Base-by-base conservation (phyloP, 2,329 filamentous ascomycete genomes). In the Pestalotiopsis sp. region DNA sequence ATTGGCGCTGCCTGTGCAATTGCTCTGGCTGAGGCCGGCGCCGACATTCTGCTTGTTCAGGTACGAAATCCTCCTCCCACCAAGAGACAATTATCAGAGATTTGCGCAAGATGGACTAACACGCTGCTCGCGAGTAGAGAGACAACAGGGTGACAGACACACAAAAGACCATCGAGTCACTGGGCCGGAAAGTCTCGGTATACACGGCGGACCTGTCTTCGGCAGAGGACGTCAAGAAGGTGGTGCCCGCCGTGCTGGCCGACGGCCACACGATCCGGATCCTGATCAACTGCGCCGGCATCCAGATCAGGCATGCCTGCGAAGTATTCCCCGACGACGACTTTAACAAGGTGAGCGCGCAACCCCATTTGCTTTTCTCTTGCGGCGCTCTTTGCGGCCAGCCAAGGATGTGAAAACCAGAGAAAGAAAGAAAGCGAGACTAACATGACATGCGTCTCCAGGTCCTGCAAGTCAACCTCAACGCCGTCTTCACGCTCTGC, bases 271-370 rank as follows among this genome's bases (percentile, higher is more conserved):
- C 89, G 76, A 89, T 97, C 71, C 87, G 93, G 76, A 93, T 97
- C 76, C 87, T 97, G 7, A 83, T 97, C 74, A 97, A 95, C 83
- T 95, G 93, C 81, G 94, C 92, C 20, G 94, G 94, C 31, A 95
- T 97, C 77, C 94, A 97, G 80, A 87, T 90, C 71, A 87, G 66
- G 23, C 66, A 67, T 31, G 38, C 66, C 6, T 52, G 38, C 39
- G 66, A 67, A 38, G 66, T 67, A 9, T 67, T 67, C 25, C 66
- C 66, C 17, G 66, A 67, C 41, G 59, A 63, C 14, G 66, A 67
- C 27, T 67, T 67, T 25, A 63, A 63, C 66, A 62, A 67, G 58
- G 66, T 63, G 61, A 27, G 56, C 57, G 13, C n/a, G 5, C 59
- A 1, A 94, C 14, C 92, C 96, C 79, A 89, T 92, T 0, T 90